Evolutionary conservation across 140 eudicot species (phyloP), one percentile per base, ranked within the genome.

Genomic region (Stevia rebaudiana): DNA sequence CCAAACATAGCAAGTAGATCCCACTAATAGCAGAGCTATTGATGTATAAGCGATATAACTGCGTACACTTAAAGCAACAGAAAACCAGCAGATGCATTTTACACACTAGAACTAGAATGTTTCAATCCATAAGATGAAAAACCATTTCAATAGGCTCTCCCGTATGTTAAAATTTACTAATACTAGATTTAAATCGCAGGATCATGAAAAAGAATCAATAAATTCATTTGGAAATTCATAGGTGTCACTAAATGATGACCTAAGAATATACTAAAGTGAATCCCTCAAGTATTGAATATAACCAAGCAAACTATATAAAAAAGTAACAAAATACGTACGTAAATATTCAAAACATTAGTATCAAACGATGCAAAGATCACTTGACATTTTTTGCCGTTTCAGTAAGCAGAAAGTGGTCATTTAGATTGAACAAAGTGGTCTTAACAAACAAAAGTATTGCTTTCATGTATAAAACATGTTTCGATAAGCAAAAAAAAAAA

Each of bases 381-480:
- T 43, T 42, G 13, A 47, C 47, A 66, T 48, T 3, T 22, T 25
- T 11, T 6, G 21, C 8, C 13, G 30, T 30, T 22, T 28, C 21
- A 19, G n/a, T n/a, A 54, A 75, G 54, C 53, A 17, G 46, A 64
- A 74, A 67, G 41, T 52, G 35, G 19, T 23, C 61, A 55, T 67
- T 59, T 51, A 35, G 48, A 3, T 42, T 19, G 36, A 48, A 71
- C 58, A 74, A 31, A 36, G 9, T 39, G 47, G 16, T 23, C 75
- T 57, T 50, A 33, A n/a, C n/a, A n/a, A 16, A 55, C 35, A 51
- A 22, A 67, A 48, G 67, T 65, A 50, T 65, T 50, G 36, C 49
- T 71, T 51, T 65, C 79, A 58, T 71, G 78, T 77, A 71, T 77
- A 57, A 56, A 56, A 64, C 69, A 74, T 48, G 74, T 74, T 28